Evolutionary conservation across 2,329 filamentous ascomycete genomes (phyloP), one percentile per base, ranked within the genome.

Genomic region (Plenodomus tracheiphilus): DNA sequence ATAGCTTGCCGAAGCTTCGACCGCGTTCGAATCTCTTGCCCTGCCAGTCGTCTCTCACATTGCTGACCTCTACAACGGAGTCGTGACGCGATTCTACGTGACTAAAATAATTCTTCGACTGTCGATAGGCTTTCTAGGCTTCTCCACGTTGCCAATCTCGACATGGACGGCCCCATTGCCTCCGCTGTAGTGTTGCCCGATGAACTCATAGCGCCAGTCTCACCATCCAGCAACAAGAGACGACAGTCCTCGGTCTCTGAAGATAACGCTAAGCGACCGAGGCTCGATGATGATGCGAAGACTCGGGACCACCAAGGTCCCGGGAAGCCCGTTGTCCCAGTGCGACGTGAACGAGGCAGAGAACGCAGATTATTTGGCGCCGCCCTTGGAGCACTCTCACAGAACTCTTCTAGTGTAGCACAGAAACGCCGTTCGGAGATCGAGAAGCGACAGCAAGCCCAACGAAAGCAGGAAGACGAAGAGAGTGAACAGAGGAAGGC

Each of bases 351-450:
- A 69, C 90, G 86, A 71, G 91, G 89, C 69, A 87, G 93, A 32
- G 89, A 89, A 18, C 87, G 89, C 72, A 83, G 93, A 44, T 79
- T 97, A 52, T 97, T 97, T 68, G 92, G 93, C 53, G 89, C 87
- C 30, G 75, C 95, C 47, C 77, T 94, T 51, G 89, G 81, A 69
- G 90, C 88, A 32, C 80, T 96, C 51, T 91, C 87, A 71, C 88
- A 93, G 74, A 86, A 82, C 62, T 81, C 81, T 51, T 56, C 68
- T 66, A 82, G 78, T 59, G 76, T 79, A 75, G 77, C 85, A 54
- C 77, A 87, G 74, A 87, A 82, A 73, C 85, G 84, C 62, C 85
- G 89, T 48, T 82, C 82, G 53, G 91, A 93, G 70, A 91, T 93
- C 70, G 91, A 94, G 75, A 86, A 84, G 72, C 86, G 86, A 59